These are phyloP conservation scores for Candida gigantensis DNA, from an alignment of 1,139 yeast genomes.

Conservation along the genomic window DNA sequence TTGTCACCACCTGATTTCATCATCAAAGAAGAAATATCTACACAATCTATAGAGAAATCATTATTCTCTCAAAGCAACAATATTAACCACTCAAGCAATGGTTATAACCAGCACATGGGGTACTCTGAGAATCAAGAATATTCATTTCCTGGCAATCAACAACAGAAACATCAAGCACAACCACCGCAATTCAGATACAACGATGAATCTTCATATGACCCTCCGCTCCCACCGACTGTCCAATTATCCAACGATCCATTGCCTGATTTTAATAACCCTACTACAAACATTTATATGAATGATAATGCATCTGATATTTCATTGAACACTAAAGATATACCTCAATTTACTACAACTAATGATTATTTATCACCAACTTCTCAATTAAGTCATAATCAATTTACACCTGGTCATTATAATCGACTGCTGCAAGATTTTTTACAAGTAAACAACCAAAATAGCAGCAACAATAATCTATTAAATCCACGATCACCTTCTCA, in stretches of 20 bases:
- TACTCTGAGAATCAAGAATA: not conserved
- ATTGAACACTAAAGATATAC: slow-evolving; percentile 9
- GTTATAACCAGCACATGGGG: slow-evolving; percentile 2
- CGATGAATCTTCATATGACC: slow-evolving; percentile 2
- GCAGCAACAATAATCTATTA: slow-evolving; percentile 9
- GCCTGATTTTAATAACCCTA: slow-evolving; percentile 7
- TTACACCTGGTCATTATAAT: slow-evolving; percentile 8
- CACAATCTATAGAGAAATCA: slow-evolving; percentile 3
- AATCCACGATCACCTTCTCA: slow-evolving; percentile 22
- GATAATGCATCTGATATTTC: slow-evolving; percentile 12
- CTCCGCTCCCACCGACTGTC: slow-evolving; percentile 10
- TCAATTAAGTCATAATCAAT: slow-evolving; percentile 6
- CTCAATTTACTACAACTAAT: slow-evolving; percentile 11
- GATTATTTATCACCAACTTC: slow-evolving; percentile 17
- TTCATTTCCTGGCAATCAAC: slow-evolving; percentile 2
- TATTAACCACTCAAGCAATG: slow-evolving; percentile 2
- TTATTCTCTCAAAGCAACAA: slow-evolving; percentile 3
- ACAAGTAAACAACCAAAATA: slow-evolving; percentile 8
- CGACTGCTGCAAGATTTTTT: slow-evolving; percentile 9
- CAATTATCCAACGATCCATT: slow-evolving; percentile 7
- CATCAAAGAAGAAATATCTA: slow-evolving; percentile 1
- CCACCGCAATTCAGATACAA: slow-evolving; percentile 2
- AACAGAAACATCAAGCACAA: not conserved
- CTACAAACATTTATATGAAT: slow-evolving; percentile 5
- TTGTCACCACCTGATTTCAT: slow-evolving; percentile 18